Base-by-base conservation (phyloP, 352 stramenopile species). In the Pythium aquatile region DNA sequence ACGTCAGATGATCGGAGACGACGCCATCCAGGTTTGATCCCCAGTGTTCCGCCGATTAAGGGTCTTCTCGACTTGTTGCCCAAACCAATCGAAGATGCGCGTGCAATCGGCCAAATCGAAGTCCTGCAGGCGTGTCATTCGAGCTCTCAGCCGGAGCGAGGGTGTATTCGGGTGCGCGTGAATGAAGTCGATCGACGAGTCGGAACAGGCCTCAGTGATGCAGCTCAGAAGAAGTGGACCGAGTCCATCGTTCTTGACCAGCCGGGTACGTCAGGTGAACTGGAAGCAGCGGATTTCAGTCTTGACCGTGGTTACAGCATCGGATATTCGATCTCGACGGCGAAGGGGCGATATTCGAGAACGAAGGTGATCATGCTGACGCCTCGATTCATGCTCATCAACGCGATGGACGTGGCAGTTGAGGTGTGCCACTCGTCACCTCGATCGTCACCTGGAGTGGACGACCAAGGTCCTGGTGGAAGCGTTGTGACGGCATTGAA, bases 351-450 rank as follows among this genome's bases (percentile, higher is more conserved):
- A 42, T 96, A 94, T 52, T 93, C 87, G 37, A 74, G 88, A 40
- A 94, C 88, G 28, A 94, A 96, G 63, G 85, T 96, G 11, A 88
- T 96, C 46, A 95, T 91, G 78, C 67, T 96, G 42, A 91, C 86
- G 17, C 88, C 88, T 30, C 70, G 88, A 28, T 94, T 92, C 58
- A 87, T 96, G 75, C 70, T 96, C 20, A 79, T 96, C 29, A 96
- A 96, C 58, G 79, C 85, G 7, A 82, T 93, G 69, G 69, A 65
- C 28, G 82, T 65, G 48, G 62, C 82, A 24, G 80, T 94, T 24
- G 82, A 93, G 54, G 79, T 94, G 8, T 94, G 82, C 30, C 85
- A 94, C 70, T 94, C 85, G 16, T 88, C 83, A 13, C 77, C 82
- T 8, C 87, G 89, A 51, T 78, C 77, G 51, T 61, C 53, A 14